A percentile compares a stretch with the other conserved stretches of the same genome.
These are phyloP conservation scores for Triticum urartu DNA, from an alignment of 176 grass and related monocot genomes.

Conservation along the genomic window DNA sequence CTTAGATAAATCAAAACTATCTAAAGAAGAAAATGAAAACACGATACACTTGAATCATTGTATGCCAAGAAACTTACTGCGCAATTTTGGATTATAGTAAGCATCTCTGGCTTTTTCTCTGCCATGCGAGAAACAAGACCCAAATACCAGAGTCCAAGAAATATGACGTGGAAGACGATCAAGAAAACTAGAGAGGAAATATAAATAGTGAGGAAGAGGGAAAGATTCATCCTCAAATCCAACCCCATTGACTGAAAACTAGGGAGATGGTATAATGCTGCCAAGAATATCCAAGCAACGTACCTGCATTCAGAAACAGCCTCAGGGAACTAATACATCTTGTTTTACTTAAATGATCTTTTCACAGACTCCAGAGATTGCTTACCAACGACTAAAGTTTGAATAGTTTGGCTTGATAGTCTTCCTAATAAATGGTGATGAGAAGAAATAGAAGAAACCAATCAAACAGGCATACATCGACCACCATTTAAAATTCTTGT, in stretches of 20 bases:
- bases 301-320: constrained; percentile 64
- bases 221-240: constrained; percentile 98
- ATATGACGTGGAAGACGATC: constrained; percentile 89
- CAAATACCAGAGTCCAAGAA: constrained; percentile 93
- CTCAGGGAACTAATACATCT: constrained; percentile 16
- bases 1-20: background rate
- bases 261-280: constrained; percentile 97
- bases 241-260: constrained; percentile 99
- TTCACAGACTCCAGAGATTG: constrained; percentile 2
- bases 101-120: constrained; percentile 80
- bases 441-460: constrained; percentile 99
- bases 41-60: background rate
- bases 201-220: constrained; percentile 85
- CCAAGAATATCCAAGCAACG: constrained; percentile 96
- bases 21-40: constrained; percentile 25
- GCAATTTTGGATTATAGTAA: constrained; percentile 93
- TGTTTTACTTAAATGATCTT: background rate
- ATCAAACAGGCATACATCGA: constrained; percentile 98
- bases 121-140: constrained; percentile 91
- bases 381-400: constrained; percentile 96
- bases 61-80: constrained; percentile 58
- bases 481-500: constrained; percentile 99
- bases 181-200: constrained; percentile 86
- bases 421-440: constrained; percentile 96
- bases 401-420: constrained; percentile 95